Conservation (phyloP, 495 filamentous ascomycete genomes). For the Aspergillus baeticus region DNA sequence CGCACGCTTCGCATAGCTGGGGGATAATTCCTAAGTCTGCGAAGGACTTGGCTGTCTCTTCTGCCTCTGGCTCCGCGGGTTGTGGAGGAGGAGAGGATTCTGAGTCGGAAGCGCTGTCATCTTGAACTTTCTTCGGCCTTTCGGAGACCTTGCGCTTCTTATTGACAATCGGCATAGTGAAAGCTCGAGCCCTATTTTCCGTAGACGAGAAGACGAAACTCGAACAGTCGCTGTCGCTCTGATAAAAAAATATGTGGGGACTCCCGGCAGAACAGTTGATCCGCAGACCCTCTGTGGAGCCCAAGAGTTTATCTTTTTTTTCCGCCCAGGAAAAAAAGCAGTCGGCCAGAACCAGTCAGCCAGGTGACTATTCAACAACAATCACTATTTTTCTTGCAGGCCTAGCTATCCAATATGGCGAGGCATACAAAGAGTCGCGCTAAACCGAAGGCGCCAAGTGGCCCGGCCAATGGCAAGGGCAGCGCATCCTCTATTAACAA, state of each 20-base stretch:
- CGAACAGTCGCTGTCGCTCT: not conserved
- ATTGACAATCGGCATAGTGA: slow-evolving; percentile 32
- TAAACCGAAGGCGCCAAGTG: slow-evolving; percentile 70
- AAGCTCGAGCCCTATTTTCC: not conserved
- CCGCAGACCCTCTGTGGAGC: slow-evolving; percentile 30
- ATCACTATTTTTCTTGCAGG: slow-evolving; percentile 5
- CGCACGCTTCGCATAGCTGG: slow-evolving; percentile 82
- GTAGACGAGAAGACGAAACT: not conserved
- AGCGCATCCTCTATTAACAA: slow-evolving; percentile 50
- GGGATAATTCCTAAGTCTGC: slow-evolving; percentile 86
- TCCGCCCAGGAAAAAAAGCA: slow-evolving; percentile 35
- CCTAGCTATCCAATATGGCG: slow-evolving; percentile 59
- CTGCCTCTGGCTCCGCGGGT: not conserved
- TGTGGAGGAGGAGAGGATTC: slow-evolving; percentile 18
- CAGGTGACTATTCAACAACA: slow-evolving; percentile 14
- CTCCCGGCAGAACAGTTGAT: slow-evolving; percentile 39
- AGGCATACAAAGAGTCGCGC: slow-evolving; percentile 88
- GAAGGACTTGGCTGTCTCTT: slow-evolving; percentile 60
- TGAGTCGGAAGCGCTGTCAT: slow-evolving; percentile 23
- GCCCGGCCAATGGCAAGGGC: slow-evolving; percentile 48
- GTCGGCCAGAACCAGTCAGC: slow-evolving; percentile 13
- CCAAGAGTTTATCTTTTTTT: slow-evolving; percentile 24
- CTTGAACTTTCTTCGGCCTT: slow-evolving; percentile 10
- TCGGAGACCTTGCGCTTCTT: slow-evolving; percentile 41
- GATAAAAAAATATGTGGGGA: slow-evolving; percentile 18